Evolutionary conservation across 108 stramenopile species (phyloP).

Genomic region (Conticribra guillardii): DNA sequence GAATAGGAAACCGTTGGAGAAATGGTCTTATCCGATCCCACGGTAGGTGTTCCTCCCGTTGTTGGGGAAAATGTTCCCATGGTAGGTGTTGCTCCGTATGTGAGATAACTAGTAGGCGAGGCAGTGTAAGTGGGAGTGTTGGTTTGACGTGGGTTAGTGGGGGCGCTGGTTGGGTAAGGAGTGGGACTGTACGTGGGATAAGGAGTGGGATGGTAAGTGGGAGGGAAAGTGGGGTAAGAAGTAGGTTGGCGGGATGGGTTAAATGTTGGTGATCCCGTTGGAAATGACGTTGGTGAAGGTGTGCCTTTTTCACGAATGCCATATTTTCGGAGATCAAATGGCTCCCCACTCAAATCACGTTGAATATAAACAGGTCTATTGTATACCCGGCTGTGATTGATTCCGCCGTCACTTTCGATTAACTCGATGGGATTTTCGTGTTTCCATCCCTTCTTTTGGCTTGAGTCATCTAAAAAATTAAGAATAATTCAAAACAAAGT

Average conservation of each 20-base stretch:
- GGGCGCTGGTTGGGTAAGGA: background rate
- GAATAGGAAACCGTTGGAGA: background rate
- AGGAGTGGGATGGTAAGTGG: no score
- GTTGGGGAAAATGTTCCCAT: no score
- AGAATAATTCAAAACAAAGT: no score
- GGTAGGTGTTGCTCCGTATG: no score
- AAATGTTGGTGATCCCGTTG: no score
- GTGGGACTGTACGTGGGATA: background rate
- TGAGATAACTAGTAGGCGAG: no score
- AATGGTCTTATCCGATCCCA: no score
- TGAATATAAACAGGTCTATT: constrained; percentile 21
- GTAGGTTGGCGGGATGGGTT: no score
- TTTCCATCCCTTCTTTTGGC: constrained; percentile 12
- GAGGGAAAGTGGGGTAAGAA: no score
- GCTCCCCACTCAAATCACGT: constrained; percentile 11
- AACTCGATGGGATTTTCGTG: constrained; percentile 14
- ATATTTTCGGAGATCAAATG: constrained; percentile 22
- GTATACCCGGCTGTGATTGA: background rate
- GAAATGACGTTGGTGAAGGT: background rate
- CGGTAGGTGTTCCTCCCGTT: no score
- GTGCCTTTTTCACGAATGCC: background rate
- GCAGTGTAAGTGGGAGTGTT: no score
- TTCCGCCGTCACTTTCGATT: background rate
- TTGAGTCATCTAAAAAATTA: no score
- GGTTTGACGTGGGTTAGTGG: background rate